Conservation (phyloP, 176 grass and related monocot species). For the Phoenix roebelenii region DNA sequence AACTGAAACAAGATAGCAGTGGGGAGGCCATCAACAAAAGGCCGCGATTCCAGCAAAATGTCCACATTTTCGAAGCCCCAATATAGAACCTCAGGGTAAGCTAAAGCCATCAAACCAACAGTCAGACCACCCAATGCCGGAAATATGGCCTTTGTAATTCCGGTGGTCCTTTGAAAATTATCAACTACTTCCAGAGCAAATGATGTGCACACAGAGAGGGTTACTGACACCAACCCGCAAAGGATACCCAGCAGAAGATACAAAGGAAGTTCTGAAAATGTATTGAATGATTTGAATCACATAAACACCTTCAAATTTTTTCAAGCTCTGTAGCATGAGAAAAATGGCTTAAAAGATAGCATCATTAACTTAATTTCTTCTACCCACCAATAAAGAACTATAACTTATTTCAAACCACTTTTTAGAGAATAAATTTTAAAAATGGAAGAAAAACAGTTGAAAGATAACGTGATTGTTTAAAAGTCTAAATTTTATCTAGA, state of each 20-base stretch:
- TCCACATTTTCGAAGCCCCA: constrained; percentile 98
- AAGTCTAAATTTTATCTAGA: no score
- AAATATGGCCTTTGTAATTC: constrained; percentile 53
- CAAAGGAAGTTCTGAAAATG: constrained; percentile 91
- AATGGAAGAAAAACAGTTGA: no score
- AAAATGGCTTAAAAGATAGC: constrained; percentile 38
- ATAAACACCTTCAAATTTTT: constrained; percentile 53
- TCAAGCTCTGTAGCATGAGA: constrained; percentile 38
- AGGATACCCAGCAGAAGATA: constrained; percentile 83
- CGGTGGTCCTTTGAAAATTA: constrained; percentile 49
- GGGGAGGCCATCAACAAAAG: constrained; percentile 67
- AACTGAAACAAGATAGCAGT: constrained; percentile 60
- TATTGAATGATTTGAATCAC: constrained; percentile 54
- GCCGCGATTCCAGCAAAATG: constrained; percentile 73
- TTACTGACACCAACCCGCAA: constrained; percentile 70
- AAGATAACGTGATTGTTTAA: no score
- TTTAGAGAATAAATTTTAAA: no score
- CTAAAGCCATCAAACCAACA: constrained; percentile 80
- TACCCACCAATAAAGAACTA: no score
- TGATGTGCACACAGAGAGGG: constrained; percentile 66
- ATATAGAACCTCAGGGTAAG: constrained; percentile 84
- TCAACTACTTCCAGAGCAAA: constrained; percentile 40
- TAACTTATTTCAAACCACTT: no score
- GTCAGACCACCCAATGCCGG: constrained; percentile 64
- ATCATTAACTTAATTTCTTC: neutral